Conservation (phyloP, 1,284 basidiomycete species). For the Sporisorium sorghi region DNA sequence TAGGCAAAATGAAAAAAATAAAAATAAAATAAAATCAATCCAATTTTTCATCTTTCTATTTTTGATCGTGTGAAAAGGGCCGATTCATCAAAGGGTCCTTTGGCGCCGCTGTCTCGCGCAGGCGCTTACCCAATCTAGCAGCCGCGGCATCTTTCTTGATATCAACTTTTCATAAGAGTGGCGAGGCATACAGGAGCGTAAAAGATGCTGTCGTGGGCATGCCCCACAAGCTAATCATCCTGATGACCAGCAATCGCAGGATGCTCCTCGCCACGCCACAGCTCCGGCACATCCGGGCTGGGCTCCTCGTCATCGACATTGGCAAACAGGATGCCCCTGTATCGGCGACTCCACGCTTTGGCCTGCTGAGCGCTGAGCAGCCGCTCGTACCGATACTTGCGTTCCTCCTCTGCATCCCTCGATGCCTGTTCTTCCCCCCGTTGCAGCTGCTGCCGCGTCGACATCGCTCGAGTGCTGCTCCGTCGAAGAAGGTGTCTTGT, state of each 20-base stretch:
- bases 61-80: too few species aligned
- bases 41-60: too few species aligned
- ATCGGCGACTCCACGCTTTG: slow-evolving; percentile 49
- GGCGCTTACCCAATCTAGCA: too few species aligned
- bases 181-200: too few species aligned
- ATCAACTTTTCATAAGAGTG: too few species aligned
- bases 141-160: too few species aligned
- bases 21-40: too few species aligned
- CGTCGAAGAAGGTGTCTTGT: not conserved
- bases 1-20: too few species aligned
- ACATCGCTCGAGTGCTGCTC: not conserved
- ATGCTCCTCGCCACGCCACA: slow-evolving; percentile 52
- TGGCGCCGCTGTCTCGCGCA: too few species aligned
- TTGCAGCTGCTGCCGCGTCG: not conserved
- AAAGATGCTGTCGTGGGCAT: too few species aligned
- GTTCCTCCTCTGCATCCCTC: slow-evolving; percentile 30
- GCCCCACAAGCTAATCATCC: slow-evolving; percentile 11
- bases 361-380: slow-evolving; percentile 52
- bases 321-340: slow-evolving; percentile 45
- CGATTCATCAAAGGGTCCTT: too few species aligned
- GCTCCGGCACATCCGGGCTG: slow-evolving; percentile 41
- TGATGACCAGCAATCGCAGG: slow-evolving; percentile 38
- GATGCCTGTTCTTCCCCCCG: slow-evolving; percentile 9
- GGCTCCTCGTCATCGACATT: slow-evolving; percentile 49
- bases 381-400: slow-evolving; percentile 42